Base-by-base conservation (phyloP, 1,139 yeast genomes). In the Candida gigantensis region DNA sequence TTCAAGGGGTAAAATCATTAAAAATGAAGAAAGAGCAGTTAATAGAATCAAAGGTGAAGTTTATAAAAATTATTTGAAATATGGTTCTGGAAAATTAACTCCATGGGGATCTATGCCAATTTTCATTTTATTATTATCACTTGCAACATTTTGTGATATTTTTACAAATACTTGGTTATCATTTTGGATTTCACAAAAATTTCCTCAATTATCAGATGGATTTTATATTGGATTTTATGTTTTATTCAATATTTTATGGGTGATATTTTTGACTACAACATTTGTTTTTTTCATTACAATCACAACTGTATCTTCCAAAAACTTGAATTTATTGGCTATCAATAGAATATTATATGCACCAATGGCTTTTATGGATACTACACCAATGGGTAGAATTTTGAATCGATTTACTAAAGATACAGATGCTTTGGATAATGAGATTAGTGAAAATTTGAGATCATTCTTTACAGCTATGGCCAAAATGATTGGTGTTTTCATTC, bases 111-210 rank as follows among this genome's bases (percentile, higher is more conserved):
- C 46, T 24, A 18, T 45, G 5, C 30, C 37, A 6, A 20, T 45
- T 7, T 40, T 46, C 30, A 29, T 42, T 2, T n/a, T 39, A 7
- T 45, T 51, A 27, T 52, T 55, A 62, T 44, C 64, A 4, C 56
- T 74, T 5, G 47, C 77, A 9, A 75, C 88, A 0, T 86, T 85
- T 52, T 68, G 74, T 43, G 73, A 69, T 36, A 58, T 85, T 27
- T 84, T 86, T 54, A 72, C 85, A 24, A 84, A 84, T 49, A 81
- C 83, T 14, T 89, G 96, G 95, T 68, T 89, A 43, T 82, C 96
- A 1, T 89, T 77, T 58, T 89, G 97, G 97, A 72, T 84, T 3
- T 74, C 72, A 14, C 36, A 67, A 36, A 80, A 75, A 54, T 87
- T 83, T 51, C 40, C 52, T 2, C 53, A 52, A 12, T 62, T 72